Base-by-base conservation (phyloP, 805 yeast species). In the Lachancea nothofagi region DNA sequence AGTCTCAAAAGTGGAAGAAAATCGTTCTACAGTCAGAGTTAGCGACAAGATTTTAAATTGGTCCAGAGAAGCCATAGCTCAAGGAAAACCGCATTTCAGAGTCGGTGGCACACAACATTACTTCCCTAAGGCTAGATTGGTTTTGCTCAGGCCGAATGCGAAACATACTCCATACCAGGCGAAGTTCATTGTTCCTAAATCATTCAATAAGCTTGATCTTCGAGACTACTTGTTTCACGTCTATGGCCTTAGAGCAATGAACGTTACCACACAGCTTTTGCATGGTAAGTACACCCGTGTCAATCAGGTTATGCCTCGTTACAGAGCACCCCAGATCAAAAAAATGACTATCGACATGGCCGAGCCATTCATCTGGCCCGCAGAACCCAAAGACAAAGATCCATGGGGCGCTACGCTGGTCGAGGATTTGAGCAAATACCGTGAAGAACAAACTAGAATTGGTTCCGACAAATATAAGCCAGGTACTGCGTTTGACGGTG, bases 141-240 rank as follows among this genome's bases (percentile, higher is more conserved):
- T 84, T 36, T 69, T 90, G 23, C 66, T 93, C 46, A 75, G 95
- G 57, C 96, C 97, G 30, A 84, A 84, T 55, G 96, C 97, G n/a
- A 85, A 85, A 57, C 95, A 86, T 64, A 84, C 96, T 0, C 99
- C 99, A 34, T 89, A 84, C 66, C 97, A 88, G 64, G 97, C 97
- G 36, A 88, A 87, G 61, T 93, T 93, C 64, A 77, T 85, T 48
- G 98, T 94, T 14, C 98, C 99, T 12, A 78, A 83, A 56, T 77
- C 85, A 40, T 89, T 93, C 72, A 93, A 93, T 70, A 90, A 89
- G 62, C 71, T 93, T 67, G 97, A 90, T 62, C 71, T 93, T 46
- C 77, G 98, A 62, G 99, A 93, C 66, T 93, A 93, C 58, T 70
- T 93, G 47, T 93, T 80, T 75, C 79, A 89, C 53, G 70, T 93